Evolutionary conservation across 2,329 filamentous ascomycete genomes (phyloP).

Genomic region (Verticillium isaacii): DNA sequence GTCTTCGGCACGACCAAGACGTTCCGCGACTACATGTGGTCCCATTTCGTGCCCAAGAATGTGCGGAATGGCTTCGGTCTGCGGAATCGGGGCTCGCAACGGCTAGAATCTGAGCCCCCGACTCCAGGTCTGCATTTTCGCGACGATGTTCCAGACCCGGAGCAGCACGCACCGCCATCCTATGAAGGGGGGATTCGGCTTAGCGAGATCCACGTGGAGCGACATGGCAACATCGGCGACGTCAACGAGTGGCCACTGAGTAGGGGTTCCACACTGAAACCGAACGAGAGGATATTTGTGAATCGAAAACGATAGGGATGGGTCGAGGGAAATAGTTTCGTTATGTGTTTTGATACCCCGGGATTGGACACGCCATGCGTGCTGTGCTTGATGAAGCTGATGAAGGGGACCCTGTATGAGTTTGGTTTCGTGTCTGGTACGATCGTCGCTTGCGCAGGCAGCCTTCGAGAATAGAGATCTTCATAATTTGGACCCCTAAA

Average conservation of each 20-base stretch:
- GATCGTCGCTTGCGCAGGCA: background rate
- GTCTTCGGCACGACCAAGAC: conserved; percentile 20
- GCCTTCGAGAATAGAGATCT: background rate
- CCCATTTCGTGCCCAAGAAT: conserved; percentile 11
- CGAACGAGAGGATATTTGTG: conserved; percentile 3
- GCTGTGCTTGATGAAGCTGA: background rate
- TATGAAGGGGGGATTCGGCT: background rate
- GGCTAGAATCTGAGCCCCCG: background rate
- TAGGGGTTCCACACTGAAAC: background rate
- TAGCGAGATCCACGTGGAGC: conserved; percentile 2
- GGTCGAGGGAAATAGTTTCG: background rate
- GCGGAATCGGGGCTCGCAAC: background rate
- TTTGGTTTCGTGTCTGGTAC: background rate
- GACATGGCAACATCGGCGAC: background rate
- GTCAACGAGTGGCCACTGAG: background rate
- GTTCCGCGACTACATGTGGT: conserved; percentile 15
- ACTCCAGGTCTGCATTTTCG: background rate
- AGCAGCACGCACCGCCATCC: background rate
- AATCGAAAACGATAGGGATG: conserved; percentile 1
- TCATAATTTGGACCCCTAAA: background rate
- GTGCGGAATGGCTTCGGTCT: background rate
- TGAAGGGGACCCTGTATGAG: background rate
- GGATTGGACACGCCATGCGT: background rate
- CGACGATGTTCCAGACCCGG: background rate
- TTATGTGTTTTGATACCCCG: background rate